Percentiles rank a stretch among this genome's conserved stretches.
These are phyloP conservation scores for Thielaviopsis ethacetica DNA, from an alignment of 2,329 filamentous ascomycete species.

Conservation along the genomic window DNA sequence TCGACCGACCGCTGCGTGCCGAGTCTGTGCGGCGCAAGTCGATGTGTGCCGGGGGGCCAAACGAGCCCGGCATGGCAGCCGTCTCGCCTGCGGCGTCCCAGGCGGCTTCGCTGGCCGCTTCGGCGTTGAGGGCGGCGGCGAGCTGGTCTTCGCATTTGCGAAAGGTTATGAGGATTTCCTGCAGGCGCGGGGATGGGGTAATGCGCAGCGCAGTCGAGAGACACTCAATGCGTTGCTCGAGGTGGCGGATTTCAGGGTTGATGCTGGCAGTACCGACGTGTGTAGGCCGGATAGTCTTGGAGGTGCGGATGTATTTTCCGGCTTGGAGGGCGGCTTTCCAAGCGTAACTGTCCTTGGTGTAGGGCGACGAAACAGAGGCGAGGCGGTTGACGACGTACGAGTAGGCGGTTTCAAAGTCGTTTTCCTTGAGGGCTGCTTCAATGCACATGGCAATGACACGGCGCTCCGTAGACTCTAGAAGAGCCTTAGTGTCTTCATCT, in stretches of 20 bases:
- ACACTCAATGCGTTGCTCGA: conserved; percentile 71
- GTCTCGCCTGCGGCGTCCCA: conserved; percentile 52
- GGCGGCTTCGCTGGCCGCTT: conserved; percentile 50
- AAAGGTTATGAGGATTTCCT: conserved; percentile 61
- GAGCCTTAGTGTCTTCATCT: background rate
- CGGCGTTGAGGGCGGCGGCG: conserved; percentile 46
- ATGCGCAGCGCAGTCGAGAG: conserved; percentile 59
- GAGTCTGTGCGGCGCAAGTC: conserved; percentile 5
- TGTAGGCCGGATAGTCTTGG: conserved; percentile 36
- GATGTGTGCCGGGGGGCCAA: conserved; percentile 20
- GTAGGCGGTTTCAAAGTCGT: conserved; percentile 76
- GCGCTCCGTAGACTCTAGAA: conserved; percentile 34
- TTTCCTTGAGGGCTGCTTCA: conserved; percentile 56
- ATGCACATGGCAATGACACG: conserved; percentile 69
- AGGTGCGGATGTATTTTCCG: conserved; percentile 52
- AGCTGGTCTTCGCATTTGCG: conserved; percentile 65
- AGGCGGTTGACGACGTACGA: conserved; percentile 65
- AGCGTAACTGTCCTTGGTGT: conserved; percentile 43
- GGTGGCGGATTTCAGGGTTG: conserved; percentile 47
- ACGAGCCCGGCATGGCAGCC: conserved; percentile 39
- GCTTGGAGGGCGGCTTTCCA: conserved; percentile 67
- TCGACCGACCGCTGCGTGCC: background rate
- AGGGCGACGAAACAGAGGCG: conserved; percentile 18
- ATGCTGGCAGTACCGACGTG: conserved; percentile 43
- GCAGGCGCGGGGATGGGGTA: conserved; percentile 51